These are phyloP conservation scores for Emericellopsis cladophorae DNA, from an alignment of 2,329 filamentous ascomycete genomes.

Conservation along the genomic window DNA sequence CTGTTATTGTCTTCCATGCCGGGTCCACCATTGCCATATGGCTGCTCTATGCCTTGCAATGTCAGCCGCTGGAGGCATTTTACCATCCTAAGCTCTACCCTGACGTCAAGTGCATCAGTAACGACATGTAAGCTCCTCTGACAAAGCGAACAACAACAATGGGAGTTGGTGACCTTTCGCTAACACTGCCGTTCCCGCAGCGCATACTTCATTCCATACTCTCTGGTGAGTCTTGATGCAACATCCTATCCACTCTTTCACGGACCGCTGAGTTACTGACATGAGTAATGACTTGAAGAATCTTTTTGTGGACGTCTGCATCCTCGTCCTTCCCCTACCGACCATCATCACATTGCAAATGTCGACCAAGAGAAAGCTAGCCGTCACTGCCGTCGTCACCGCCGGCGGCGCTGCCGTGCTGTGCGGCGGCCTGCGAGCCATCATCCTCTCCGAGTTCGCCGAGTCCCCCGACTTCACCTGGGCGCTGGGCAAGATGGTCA, in stretches of 20 bases:
- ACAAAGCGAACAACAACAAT: neutral
- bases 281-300: neutral
- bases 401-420: constrained; percentile 1
- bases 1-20: neutral
- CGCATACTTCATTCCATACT: neutral
- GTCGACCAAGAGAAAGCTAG: neutral
- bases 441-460: constrained; percentile 1
- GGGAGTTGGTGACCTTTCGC: neutral
- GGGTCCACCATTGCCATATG: neutral
- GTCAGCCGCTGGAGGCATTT: constrained; percentile 1
- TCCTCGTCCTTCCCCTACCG: neutral
- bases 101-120: neutral
- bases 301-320: constrained; percentile 1
- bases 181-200: neutral
- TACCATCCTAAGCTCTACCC: neutral
- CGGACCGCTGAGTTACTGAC: neutral
- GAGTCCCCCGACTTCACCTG: constrained; percentile 1
- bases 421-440: neutral
- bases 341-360: neutral
- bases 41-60: constrained; percentile 1
- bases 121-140: neutral
- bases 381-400: neutral
- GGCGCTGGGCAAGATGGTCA: constrained; percentile 2
- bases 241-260: neutral
- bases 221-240: neutral